phyloP scores from a whole-genome alignment of 495 filamentous ascomycete species.

The Aspergillus mulundensis region DNA sequence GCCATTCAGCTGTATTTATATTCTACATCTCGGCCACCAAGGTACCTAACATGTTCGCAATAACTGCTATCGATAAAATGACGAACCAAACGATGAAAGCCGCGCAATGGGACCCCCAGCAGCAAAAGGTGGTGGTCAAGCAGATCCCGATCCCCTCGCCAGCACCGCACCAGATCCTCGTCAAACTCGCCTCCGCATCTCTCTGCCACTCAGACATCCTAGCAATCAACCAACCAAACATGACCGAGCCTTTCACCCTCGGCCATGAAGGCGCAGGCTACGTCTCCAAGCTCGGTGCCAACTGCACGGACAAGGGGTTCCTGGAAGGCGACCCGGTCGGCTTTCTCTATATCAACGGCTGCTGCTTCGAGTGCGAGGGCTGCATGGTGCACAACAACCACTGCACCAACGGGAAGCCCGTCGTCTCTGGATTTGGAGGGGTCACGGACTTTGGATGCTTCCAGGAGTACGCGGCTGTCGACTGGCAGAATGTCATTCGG shows the following conservation, averaged over 20 bases:
- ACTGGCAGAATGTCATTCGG: conserved; percentile 3
- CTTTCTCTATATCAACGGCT: conserved; percentile 12
- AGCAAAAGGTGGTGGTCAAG: conserved; percentile 11
- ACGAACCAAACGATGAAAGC: background rate
- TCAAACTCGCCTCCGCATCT: conserved; percentile 7
- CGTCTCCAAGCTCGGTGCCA: background rate
- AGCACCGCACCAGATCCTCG: conserved; percentile 7
- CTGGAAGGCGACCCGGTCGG: conserved; percentile 11
- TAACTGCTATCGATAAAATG: background rate
- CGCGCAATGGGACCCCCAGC: background rate
- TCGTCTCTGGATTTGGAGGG: background rate
- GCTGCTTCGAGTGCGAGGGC: conserved; percentile 13
- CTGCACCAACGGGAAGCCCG: conserved; percentile 4
- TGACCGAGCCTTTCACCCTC: conserved; percentile 5
- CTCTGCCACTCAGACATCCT: conserved; percentile 14
- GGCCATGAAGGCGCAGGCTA: conserved; percentile 13
- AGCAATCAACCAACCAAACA: background rate
- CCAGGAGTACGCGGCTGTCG: conserved; percentile 5
- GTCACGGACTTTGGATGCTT: conserved; percentile 12
- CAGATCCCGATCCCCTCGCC: conserved; percentile 9
- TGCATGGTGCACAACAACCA: conserved; percentile 9
- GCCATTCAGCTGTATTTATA: too few relatives aligned
- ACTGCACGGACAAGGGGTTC: conserved; percentile 5
- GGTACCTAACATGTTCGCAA: too few relatives aligned
- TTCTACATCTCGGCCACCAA: too few relatives aligned